Evolutionary conservation across 768 basidiomycete species (phyloP).

Genomic region (Tremella fuciformis): DNA sequence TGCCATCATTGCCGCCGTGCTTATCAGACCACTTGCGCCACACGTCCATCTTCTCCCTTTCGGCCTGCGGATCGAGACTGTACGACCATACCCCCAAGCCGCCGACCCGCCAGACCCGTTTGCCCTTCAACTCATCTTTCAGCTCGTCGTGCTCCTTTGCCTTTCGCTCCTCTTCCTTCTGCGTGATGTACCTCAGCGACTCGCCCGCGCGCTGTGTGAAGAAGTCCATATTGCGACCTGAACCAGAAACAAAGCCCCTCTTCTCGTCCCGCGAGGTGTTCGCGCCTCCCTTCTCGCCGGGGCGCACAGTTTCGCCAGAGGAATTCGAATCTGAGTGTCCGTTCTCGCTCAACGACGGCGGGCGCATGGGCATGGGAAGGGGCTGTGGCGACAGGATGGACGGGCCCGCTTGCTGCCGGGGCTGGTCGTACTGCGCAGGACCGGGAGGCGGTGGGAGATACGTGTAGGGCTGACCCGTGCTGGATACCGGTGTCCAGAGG

Average conservation of each 20-base stretch:
- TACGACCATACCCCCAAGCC: slow-evolving; percentile 43
- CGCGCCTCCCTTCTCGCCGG: slow-evolving; percentile 7
- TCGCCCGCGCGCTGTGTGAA: slow-evolving; percentile 29
- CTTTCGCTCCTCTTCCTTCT: slow-evolving; percentile 26
- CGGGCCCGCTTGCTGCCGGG: not conserved
- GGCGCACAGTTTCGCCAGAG: slow-evolving; percentile 5
- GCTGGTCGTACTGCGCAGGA: not conserved
- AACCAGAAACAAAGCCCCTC: not conserved
- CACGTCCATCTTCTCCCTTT: slow-evolving; percentile 25
- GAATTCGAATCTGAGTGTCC: slow-evolving; percentile 18
- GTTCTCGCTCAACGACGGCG: not conserved
- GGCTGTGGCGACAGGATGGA: slow-evolving; percentile 6
- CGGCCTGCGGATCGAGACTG: slow-evolving; percentile 22
- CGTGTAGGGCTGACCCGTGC: slow-evolving; percentile 5
- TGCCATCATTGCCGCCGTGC: slow-evolving; percentile 12
- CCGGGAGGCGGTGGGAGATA: slow-evolving; percentile 1
- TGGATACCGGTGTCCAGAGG: slow-evolving; percentile 37
- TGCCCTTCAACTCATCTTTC: slow-evolving; percentile 35
- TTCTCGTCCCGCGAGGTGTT: slow-evolving; percentile 20
- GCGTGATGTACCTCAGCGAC: slow-evolving; percentile 23
- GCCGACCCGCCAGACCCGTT: slow-evolving; percentile 38
- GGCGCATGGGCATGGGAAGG: slow-evolving; percentile 1
- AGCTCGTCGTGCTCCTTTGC: slow-evolving; percentile 28
- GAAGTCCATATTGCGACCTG: slow-evolving; percentile 14
- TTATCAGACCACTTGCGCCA: slow-evolving; percentile 34